phyloP scores from a whole-genome alignment of 1,284 basidiomycete species.

The Vanrija sp. region DNA sequence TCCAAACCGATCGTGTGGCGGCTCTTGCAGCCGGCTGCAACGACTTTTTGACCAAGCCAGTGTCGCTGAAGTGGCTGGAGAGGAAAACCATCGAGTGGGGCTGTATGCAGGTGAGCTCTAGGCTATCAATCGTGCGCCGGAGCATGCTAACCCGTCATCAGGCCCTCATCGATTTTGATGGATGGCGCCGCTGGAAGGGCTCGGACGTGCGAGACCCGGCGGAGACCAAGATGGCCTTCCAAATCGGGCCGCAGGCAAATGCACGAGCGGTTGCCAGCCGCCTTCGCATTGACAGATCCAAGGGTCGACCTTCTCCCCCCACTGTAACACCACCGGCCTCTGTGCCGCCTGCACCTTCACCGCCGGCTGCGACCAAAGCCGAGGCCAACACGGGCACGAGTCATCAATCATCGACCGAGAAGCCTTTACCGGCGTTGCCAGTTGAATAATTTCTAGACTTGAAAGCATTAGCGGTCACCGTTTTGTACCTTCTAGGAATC shows the following conservation, averaged over 20 bases:
- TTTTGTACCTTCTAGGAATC: constrained; percentile 11
- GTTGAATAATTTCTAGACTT: neutral
- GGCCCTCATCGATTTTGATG: constrained; percentile 51
- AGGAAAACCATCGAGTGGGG: constrained; percentile 99
- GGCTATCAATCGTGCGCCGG: neutral
- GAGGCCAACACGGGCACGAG: neutral
- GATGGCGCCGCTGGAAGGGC: constrained; percentile 47
- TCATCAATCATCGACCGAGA: neutral
- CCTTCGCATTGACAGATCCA: constrained; percentile 40
- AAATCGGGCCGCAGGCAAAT: constrained; percentile 39
- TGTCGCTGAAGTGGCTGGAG: constrained; percentile 90
- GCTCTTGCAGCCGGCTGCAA: constrained; percentile 98
- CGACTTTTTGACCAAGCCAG: constrained; percentile 97
- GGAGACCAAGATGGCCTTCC: constrained; percentile 42
- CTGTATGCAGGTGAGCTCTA: constrained; percentile 47
- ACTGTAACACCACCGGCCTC: neutral
- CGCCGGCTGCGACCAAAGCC: neutral
- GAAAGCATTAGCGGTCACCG: neutral
- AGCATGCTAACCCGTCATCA: constrained; percentile 16
- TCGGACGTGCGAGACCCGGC: constrained; percentile 28
- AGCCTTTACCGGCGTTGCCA: constrained; percentile 1
- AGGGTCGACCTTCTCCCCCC: constrained; percentile 4
- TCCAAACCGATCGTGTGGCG: constrained; percentile 88
- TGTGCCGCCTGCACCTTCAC: neutral
- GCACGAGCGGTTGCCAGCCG: constrained; percentile 40